Evolutionary conservation across 306 rosid genomes (phyloP), one percentile per base, ranked within the genome.

Genomic region (Canavalia ensiformis): DNA sequence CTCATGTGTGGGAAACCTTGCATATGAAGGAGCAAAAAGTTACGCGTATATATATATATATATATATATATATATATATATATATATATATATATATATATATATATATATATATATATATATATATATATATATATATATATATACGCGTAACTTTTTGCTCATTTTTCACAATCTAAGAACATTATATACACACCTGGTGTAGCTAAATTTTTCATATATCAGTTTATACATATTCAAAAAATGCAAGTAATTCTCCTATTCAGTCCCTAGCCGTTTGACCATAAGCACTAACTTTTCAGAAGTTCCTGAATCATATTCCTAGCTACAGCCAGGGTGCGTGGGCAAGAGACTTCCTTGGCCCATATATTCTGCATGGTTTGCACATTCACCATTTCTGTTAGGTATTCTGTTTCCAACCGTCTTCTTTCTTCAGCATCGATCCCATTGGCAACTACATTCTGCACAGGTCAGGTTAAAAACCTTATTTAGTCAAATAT

Each of bases 361-460:
- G 90, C 96, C 96, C 96, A 89, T 72, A 95, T 67, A 33, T 88
- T 71, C 77, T 51, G 86, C 87, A 86, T 79, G 83, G 75, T 35
- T 74, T 62, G 85, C 84, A 62, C 35, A 72, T 47, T 84, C 81
- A 75, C 87, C 72, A 75, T 49, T 72, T 87, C 90, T 56, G 79
- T n/a, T 30, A 51, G 80, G 85, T 85, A 84, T 77, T 83, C 84
- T 52, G 80, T 84, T 79, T 73, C 69, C 88, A 91, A 71, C 57
- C 41, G 86, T 28, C 54, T 62, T 31, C 87, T 85, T 72, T 92
- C 90, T 76, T 84, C 86, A 10, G 86, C 55, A 81, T 87, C 92
- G 89, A 90, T 88, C 84, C 71, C 41, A 44, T 78, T 81, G 37
- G 88, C 98, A 55, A 76, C 85, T 45, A 95, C 78, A 8, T 88